phyloP scores from a whole-genome alignment of 768 basidiomycete genomes.

The Chalciporus chontae region DNA sequence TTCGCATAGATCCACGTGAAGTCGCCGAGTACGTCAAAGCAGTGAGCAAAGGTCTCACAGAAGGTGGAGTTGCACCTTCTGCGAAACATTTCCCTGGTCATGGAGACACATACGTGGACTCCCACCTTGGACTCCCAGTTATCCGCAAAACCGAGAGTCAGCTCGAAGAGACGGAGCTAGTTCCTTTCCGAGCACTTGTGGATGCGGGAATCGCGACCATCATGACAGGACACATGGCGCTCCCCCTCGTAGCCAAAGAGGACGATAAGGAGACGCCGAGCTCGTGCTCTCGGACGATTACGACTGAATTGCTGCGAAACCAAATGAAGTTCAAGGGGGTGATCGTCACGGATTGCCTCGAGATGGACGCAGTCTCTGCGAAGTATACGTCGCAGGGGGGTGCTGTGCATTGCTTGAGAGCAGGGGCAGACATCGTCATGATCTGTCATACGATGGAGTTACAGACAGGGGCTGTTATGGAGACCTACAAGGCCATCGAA shows the following conservation, averaged over 20 bases:
- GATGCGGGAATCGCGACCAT: conserved; percentile 45
- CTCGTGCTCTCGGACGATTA: conserved; percentile 54
- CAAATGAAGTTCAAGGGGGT: conserved; percentile 55
- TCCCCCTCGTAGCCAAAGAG: conserved; percentile 46
- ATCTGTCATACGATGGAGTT: conserved; percentile 59
- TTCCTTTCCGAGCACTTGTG: conserved; percentile 54
- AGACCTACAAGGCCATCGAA: conserved; percentile 48
- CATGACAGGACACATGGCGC: conserved; percentile 75
- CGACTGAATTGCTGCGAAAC: conserved; percentile 48
- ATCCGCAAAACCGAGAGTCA: conserved; percentile 48
- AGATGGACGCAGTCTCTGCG: conserved; percentile 69
- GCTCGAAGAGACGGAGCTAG: conserved; percentile 47
- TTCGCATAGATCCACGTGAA: conserved; percentile 44
- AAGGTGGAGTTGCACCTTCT: conserved; percentile 52
- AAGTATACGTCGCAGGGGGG: conserved; percentile 36
- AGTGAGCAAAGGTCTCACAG: conserved; percentile 45
- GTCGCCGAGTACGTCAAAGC: conserved; percentile 50
- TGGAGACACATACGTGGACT: conserved; percentile 70
- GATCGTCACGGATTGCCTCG: conserved; percentile 70
- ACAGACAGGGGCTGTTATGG: conserved; percentile 53
- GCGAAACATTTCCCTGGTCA: conserved; percentile 76
- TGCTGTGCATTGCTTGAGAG: conserved; percentile 52
- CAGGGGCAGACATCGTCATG: conserved; percentile 74
- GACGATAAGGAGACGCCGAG: conserved; percentile 49
- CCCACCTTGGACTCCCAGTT: conserved; percentile 61